These are phyloP conservation scores for Diaporthe destruens DNA, from an alignment of 2,329 filamentous ascomycete species.

Conservation along the genomic window DNA sequence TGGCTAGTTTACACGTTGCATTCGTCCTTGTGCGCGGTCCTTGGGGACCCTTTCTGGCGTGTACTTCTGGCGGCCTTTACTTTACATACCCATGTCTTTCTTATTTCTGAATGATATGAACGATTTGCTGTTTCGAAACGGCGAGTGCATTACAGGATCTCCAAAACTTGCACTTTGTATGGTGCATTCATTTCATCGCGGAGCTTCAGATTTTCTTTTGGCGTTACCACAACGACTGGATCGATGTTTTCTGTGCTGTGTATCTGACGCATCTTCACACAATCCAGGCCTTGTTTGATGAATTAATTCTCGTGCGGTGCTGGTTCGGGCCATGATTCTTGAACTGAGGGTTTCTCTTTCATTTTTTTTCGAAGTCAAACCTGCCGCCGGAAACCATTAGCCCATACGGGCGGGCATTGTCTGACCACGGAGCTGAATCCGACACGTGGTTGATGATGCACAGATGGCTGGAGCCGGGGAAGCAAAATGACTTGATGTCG, in stretches of 20 bases:
- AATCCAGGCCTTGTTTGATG: not conserved
- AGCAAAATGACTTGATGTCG: not conserved
- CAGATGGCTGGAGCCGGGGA: not conserved
- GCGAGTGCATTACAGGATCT: not conserved
- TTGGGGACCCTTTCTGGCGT: constrained; percentile 24
- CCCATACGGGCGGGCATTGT: not conserved
- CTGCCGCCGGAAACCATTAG: not conserved
- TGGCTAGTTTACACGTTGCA: constrained; percentile 1
- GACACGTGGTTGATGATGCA: constrained; percentile 1
- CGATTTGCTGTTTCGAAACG: constrained; percentile 14
- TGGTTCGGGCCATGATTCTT: not conserved
- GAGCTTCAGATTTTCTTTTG: not conserved
- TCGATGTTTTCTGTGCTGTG: constrained; percentile 1
- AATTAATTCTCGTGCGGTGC: not conserved
- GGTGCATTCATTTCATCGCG: not conserved
- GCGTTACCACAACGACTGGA: constrained; percentile 3
- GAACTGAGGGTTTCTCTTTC: not conserved
- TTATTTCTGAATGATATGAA: constrained; percentile 25
- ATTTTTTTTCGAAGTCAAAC: not conserved
- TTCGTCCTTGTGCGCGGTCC: not conserved
- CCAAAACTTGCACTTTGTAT: not conserved
- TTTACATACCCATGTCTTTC: constrained; percentile 34
- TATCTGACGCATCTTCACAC: not conserved
- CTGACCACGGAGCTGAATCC: constrained; percentile 4
- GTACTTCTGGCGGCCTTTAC: constrained; percentile 6